Evolutionary conservation across 148 eudicot genomes (phyloP).

Genomic region (Rhododendron vialii): DNA sequence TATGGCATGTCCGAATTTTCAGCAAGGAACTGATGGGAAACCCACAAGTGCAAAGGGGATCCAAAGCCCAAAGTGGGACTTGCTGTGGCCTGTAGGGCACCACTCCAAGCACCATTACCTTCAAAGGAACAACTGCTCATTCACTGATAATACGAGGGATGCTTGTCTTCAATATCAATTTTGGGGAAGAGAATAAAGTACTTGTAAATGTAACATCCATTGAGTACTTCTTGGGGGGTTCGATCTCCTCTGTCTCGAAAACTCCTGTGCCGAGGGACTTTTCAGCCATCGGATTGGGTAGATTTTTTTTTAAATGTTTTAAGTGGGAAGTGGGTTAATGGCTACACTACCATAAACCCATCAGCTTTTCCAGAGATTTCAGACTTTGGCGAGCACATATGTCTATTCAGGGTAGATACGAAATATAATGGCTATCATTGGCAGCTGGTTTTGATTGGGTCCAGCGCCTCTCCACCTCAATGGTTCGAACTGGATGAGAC

Average conservation of each 20-base stretch:
- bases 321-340: no score
- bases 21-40: not conserved
- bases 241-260: no score
- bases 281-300: fast-evolving
- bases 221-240: no score
- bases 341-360: not conserved
- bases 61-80: not conserved
- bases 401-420: not conserved
- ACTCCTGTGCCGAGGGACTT: no score
- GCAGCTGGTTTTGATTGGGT: not conserved
- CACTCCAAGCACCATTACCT: not conserved
- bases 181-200: no score
- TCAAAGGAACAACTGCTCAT: not conserved
- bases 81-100: not conserved
- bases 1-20: not conserved
- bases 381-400: not conserved
- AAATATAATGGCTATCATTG: not conserved
- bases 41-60: not conserved
- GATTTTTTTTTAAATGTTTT: no score
- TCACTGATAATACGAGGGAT: no score
- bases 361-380: not conserved
- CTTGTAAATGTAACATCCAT: no score
- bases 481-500: no score
- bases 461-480: no score
- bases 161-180: no score